phyloP scores from a whole-genome alignment of 129 eudicot genomes.

The Arctium minus region DNA sequence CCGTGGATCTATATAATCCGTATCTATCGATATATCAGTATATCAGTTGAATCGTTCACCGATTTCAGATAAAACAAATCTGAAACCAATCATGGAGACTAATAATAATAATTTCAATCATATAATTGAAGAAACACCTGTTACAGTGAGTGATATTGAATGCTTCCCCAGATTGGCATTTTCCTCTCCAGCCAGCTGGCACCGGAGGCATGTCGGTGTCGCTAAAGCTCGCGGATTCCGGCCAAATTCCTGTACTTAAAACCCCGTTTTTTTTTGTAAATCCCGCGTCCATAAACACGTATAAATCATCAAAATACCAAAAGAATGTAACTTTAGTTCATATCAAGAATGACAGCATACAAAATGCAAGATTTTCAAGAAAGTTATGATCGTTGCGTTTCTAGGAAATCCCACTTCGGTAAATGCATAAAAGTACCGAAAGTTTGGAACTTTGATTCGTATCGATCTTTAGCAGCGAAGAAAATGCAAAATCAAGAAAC shows the following conservation, averaged over 20 bases:
- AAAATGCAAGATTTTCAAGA: not conserved
- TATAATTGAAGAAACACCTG: not conserved
- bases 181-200: constrained; percentile 66
- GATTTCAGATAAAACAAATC: not conserved
- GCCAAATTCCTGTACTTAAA: constrained; percentile 69
- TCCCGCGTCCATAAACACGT: not conserved
- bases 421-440: not conserved
- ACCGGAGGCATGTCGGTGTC: constrained; percentile 79
- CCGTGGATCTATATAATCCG: not conserved
- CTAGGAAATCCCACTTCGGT: not conserved
- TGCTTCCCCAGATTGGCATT: constrained; percentile 64
- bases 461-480: not conserved
- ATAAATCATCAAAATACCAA: not conserved
- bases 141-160: constrained; percentile 65
- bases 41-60: not conserved
- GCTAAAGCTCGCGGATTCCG: constrained; percentile 82
- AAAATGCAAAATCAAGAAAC: not conserved
- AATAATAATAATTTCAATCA: not conserved
- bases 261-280: not conserved
- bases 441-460: not conserved
- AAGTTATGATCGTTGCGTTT: not conserved
- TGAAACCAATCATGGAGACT: not conserved
- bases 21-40: not conserved
- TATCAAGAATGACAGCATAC: not conserved
- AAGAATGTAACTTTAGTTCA: not conserved